These are phyloP conservation scores for Grigorovia transvaalensis DNA, from an alignment of 805 yeast species.

Conservation along the genomic window DNA sequence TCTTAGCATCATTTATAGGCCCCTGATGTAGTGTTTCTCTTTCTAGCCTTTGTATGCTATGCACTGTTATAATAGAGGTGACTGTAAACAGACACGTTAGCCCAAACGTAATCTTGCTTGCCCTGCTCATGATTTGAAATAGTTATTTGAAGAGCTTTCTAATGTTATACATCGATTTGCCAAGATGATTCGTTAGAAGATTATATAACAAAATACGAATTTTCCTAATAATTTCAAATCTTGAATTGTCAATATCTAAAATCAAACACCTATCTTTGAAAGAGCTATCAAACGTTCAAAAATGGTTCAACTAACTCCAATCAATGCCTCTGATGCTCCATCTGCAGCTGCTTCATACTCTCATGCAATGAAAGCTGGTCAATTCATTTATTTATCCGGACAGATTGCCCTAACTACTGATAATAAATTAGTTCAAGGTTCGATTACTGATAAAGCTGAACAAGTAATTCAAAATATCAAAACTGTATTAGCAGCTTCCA, in stretches of 20 bases:
- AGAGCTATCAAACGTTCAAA: not conserved
- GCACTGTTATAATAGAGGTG: constrained; percentile 57
- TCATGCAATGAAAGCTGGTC: constrained; percentile 87
- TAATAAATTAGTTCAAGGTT: constrained; percentile 67
- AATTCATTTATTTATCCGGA: constrained; percentile 86
- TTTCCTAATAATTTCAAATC: too few relatives aligned
- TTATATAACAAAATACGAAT: not conserved
- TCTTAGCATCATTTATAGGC: constrained; percentile 70
- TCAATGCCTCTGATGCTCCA: constrained; percentile 72
- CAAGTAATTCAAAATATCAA: constrained; percentile 59
- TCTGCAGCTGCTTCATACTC: constrained; percentile 96
- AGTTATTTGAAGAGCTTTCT: too few relatives aligned
- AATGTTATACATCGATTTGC: too few relatives aligned
- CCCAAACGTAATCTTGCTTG: constrained; percentile 67
- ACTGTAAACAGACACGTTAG: constrained; percentile 44
- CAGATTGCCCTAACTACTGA: constrained; percentile 87
- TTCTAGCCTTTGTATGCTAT: constrained; percentile 58
- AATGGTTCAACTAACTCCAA: constrained; percentile 31
- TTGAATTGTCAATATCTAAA: not conserved
- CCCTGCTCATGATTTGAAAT: constrained; percentile 47
- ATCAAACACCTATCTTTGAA: too few relatives aligned
- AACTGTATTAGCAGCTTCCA: constrained; percentile 72
- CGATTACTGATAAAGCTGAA: constrained; percentile 68
- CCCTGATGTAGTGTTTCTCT: constrained; percentile 68
- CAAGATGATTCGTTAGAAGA: too few relatives aligned